Evolutionary conservation across 192 early-diverging fungal species (phyloP), one percentile per base, ranked within the genome.

Genomic region (Coemansia furcata): DNA sequence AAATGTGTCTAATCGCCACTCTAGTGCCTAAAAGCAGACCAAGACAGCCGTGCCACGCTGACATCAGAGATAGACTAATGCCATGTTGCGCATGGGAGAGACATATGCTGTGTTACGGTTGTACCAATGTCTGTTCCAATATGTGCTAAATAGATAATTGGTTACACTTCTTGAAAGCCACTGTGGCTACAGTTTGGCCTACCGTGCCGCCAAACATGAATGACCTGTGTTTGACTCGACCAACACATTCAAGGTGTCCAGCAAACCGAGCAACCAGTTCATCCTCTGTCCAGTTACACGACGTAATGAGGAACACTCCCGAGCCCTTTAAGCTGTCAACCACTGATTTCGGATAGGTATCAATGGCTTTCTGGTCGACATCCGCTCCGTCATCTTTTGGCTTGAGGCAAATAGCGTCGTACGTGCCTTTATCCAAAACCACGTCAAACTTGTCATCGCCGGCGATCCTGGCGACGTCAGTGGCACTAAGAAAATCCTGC

Each of bases 351-450:
- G 87, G 85, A 63, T 91, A 91, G 19, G 62, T 32, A 19, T 80
- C 85, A 70, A 50, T 71, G 30, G 62, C 87, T 68, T 36, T 71
- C 74, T 42, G 86, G 64, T 76, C 91, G 57, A 80, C 74, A 17
- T 80, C 67, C 8, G 71, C 69, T 37, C 42, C 70, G 38, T 63
- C 54, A 35, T 76, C 72, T 19, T 77, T 81, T 26, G 87, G 81
- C 67, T 85, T 78, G 10, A 98, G 78, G 58, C 89, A 88, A 35
- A 98, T 96, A 4, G 95, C 95, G 75, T 98, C 95, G 67, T 91
- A 95, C 0, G 95, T 96, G 54, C 95, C 95, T 75, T 98, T 98
- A 74, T 98, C 95, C 63, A 98, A 62, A 54, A 92, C 86, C 11
- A 93, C 72, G 47, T 88, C 86, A 52, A 84, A 82, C 42, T 62